A percentile compares a stretch with the other conserved stretches of the same genome.
phyloP scores from a whole-genome alignment of 2,329 filamentous ascomycete genomes.

The Aspergillus puulaauensis region DNA sequence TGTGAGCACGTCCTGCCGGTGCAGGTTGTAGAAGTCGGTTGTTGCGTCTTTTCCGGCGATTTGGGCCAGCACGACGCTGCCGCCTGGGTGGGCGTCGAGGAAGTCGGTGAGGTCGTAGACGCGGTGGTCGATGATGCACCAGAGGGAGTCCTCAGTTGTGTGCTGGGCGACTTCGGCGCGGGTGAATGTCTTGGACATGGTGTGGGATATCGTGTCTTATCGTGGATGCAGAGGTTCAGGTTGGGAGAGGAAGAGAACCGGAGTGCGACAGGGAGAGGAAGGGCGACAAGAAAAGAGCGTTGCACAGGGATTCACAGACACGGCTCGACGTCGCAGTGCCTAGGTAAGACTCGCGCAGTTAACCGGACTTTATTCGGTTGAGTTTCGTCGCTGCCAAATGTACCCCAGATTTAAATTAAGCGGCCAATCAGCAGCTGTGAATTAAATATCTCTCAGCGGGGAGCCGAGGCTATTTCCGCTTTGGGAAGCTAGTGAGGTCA shows the following conservation, averaged over 20 bases:
- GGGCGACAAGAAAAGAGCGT: no score
- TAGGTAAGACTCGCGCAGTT: no score
- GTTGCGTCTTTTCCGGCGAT: constrained; percentile 82
- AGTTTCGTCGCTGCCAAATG: no score
- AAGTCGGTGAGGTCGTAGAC: constrained; percentile 88
- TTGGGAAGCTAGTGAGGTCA: constrained; percentile 5
- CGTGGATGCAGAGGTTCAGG: no score
- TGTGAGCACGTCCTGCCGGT: constrained; percentile 82
- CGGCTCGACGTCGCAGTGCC: no score
- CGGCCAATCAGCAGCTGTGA: constrained; percentile 11
- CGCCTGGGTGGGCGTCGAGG: constrained; percentile 80
- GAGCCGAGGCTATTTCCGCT: constrained; percentile 17
- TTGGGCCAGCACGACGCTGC: constrained; percentile 75
- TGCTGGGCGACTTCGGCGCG: constrained; percentile 69
- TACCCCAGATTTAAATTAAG: neutral
- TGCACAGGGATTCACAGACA: no score
- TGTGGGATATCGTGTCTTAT: neutral
- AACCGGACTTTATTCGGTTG: no score
- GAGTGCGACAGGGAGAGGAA: neutral
- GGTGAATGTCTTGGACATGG: constrained; percentile 36
- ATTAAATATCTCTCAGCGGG: constrained; percentile 11
- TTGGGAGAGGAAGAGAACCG: neutral
- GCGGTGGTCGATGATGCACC: constrained; percentile 82
- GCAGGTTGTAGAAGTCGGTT: constrained; percentile 83
- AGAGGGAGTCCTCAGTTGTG: constrained; percentile 72